These are phyloP conservation scores for Hygrocybe coccinea DNA, from an alignment of 768 basidiomycete species.

Conservation along the genomic window DNA sequence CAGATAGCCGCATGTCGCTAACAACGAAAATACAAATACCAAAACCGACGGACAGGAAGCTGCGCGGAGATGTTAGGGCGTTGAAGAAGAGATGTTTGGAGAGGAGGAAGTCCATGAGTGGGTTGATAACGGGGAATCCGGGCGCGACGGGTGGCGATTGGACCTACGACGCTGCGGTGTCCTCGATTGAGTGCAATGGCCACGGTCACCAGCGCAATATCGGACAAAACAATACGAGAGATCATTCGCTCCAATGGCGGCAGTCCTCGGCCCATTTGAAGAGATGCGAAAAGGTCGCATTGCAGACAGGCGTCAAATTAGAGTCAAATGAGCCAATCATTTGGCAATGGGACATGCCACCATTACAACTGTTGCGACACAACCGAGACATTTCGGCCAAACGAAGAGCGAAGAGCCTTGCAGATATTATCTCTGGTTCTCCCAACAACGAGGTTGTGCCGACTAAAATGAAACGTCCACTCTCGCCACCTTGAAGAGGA, in stretches of 20 bases:
- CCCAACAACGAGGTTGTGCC: neutral
- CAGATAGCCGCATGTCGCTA: constrained; percentile 2
- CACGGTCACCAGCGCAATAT: neutral
- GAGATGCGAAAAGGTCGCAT: too few relatives aligned
- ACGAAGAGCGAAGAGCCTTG: neutral
- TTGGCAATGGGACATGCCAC: too few relatives aligned
- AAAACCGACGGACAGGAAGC: neutral
- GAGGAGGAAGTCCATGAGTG: constrained; percentile 42
- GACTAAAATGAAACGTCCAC: too few relatives aligned
- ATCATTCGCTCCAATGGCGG: neutral
- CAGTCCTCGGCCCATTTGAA: too few relatives aligned
- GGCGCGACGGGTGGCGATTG: constrained; percentile 31
- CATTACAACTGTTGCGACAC: too few relatives aligned
- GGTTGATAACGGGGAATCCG: constrained; percentile 10
- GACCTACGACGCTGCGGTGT: constrained; percentile 50
- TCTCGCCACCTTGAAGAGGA: too few relatives aligned
- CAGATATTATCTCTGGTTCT: neutral
- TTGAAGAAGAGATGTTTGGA: constrained; percentile 56
- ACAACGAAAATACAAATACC: neutral
- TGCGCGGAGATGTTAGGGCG: constrained; percentile 29
- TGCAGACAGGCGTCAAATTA: too few relatives aligned
- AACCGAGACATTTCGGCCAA: neutral
- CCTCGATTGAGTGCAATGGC: constrained; percentile 33
- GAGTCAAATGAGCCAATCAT: too few relatives aligned
- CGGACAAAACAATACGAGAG: neutral